Evolutionary conservation across 352 stramenopile genomes (phyloP), one percentile per base, ranked within the genome.

Genomic region (Phytophthora pinifolia): DNA sequence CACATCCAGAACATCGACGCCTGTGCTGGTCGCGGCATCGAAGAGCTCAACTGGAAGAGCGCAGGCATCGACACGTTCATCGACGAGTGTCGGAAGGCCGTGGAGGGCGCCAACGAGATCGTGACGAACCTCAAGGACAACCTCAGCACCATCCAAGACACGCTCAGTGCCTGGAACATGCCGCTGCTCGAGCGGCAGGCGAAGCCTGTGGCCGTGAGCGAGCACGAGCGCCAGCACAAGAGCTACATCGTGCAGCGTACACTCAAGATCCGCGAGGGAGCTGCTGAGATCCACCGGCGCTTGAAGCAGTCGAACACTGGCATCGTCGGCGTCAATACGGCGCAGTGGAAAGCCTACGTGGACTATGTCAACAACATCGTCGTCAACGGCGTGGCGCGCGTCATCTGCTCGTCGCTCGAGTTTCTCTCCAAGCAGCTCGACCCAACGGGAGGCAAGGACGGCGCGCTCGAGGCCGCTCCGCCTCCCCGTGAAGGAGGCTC

Each of bases 281-380:
- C 96, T 4, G 88, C 96, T 9, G 89, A 98, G 72, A 99, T 99
- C 64, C 92, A 98, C 54, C 83, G 83, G 13, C 83, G 97, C 15
- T 54, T 99, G 37, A 98, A 99, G 66, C 92, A 98, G 57, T 98
- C 90, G 2, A 98, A 98, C 65, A 94, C 96, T 13, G 79, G 96
- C 8, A 91, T 99, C 27, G 88, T 98, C 9, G 77, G 83, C 10
- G 94, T 96, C 34, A 98, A 98, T 58, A 92, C 82, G 22, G 94
- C 93, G n/a, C 83, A 98, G 66, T 99, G 97, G 97, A 96, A 94
- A 47, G 89, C 88, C 12, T 99, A 99, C 58, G 88, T 98, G 15
- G 93, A 99, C 62, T 99, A 98, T 56, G 90, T 99, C 42, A 99
- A 98, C 71, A 98, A 96, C 64, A 95, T 98, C 14, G 93, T 99